Evolutionary conservation across 1,139 yeast species (phyloP).

Genomic region (Geotrichum macrosporum): DNA sequence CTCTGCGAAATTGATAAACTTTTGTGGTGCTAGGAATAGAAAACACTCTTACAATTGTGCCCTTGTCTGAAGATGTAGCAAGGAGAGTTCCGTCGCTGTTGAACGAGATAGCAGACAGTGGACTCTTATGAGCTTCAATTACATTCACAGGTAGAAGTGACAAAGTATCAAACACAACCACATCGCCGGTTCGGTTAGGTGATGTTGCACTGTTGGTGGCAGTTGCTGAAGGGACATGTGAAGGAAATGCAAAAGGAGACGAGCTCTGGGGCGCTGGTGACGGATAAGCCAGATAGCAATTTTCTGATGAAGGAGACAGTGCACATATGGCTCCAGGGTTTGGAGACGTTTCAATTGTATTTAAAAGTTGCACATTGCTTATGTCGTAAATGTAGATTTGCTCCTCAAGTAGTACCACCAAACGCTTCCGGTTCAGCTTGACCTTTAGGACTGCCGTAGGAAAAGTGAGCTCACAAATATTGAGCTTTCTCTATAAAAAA

Average conservation of each 20-base stretch:
- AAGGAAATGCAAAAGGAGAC: constrained; percentile 31
- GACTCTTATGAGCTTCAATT: constrained; percentile 88
- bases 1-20: constrained; percentile 85
- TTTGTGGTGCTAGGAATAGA: constrained; percentile 79
- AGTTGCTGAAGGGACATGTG: constrained; percentile 24
- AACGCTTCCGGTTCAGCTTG: constrained; percentile 65
- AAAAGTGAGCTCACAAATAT: constrained; percentile 82
- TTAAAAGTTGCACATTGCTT: constrained; percentile 77
- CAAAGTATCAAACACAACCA: constrained; percentile 73
- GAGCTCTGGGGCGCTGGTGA: constrained; percentile 55
- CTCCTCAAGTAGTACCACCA: constrained; percentile 73
- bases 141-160: constrained; percentile 81
- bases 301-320: constrained; percentile 59
- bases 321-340: constrained; percentile 54
- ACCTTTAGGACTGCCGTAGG: constrained; percentile 79
- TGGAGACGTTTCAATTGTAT: constrained; percentile 82
- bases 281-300: constrained; percentile 78
- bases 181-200: constrained; percentile 65
- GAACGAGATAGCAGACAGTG: constrained; percentile 71
- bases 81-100: constrained; percentile 76
- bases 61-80: constrained; percentile 94
- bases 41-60: constrained; percentile 86
- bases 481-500: constrained; percentile 44
- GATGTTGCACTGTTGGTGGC: constrained; percentile 26
- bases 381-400: constrained; percentile 89